These are phyloP conservation scores for Boletus tylopilopsis DNA, from an alignment of 768 basidiomycete genomes.

Conservation along the genomic window DNA sequence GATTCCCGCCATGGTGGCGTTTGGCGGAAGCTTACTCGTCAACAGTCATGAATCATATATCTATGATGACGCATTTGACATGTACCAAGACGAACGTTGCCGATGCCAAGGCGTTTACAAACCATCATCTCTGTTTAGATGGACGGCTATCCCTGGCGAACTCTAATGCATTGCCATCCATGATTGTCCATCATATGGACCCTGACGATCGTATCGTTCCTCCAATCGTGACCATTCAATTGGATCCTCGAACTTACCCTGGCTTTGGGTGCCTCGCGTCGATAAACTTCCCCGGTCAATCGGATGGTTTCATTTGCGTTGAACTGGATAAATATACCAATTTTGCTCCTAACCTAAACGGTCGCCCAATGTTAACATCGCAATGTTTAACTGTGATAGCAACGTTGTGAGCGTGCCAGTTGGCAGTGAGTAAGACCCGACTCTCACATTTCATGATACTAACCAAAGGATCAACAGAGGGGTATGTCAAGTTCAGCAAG, in stretches of 20 bases:
- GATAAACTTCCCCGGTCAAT: neutral
- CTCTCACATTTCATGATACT: neutral
- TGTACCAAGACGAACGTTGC: constrained; percentile 35
- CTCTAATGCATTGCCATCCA: neutral
- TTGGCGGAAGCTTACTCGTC: neutral
- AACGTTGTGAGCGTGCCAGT: constrained; percentile 38
- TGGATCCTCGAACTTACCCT: neutral
- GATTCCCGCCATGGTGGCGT: too few relatives aligned
- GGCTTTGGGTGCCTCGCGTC: neutral
- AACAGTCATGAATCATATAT: constrained; percentile 78
- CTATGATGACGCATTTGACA: constrained; percentile 63
- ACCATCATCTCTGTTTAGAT: neutral
- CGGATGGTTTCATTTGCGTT: neutral
- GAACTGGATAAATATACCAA: constrained; percentile 47
- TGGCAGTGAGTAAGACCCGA: constrained; percentile 40
- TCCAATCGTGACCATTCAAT: constrained; percentile 1
- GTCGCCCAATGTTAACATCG: constrained; percentile 83
- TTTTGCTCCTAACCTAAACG: constrained; percentile 62
- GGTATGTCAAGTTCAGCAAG: constrained; percentile 70
- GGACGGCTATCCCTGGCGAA: neutral
- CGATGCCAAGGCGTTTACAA: neutral
- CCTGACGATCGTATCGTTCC: constrained; percentile 10
- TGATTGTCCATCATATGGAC: too few relatives aligned
- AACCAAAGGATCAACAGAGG: constrained; percentile 38
- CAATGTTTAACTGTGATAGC: constrained; percentile 44